Evolutionary conservation across 805 yeast species (phyloP), one percentile per base, ranked within the genome.

Genomic region (Starmerella lactis-condensi): DNA sequence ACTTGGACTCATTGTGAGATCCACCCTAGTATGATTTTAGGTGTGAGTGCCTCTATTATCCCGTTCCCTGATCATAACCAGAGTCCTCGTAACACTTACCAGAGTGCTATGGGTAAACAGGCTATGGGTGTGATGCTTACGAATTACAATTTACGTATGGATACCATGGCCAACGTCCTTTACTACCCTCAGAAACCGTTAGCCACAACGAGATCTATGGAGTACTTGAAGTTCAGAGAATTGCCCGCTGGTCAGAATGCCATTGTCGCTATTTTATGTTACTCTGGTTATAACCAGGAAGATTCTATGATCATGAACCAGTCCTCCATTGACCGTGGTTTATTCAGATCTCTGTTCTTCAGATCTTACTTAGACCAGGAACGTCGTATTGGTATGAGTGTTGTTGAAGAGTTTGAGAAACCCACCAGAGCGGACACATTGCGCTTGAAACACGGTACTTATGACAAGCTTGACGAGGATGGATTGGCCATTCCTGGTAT

Each of bases 271-370:
- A 89, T 89, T 65, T 70, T 92, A 26, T 89, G 98, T 68, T 89
- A 89, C 59, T 78, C 93, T 25, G 98, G 98, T 51, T 89, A 89
- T 59, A 89, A 89, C 58, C 98, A 89, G 65, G 98, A 89, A 75
- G 98, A 89, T 75, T 89, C 98, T 25, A 81, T 89, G 89, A 89
- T 89, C 62, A 89, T 89, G 98, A 89, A 89, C 56, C 98, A 89
- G 62, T 75, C 93, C 8, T 78, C 93, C 22, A 89, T 89, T 52
- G 98, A 89, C 57, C 67, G 96, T 50, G 98, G 98, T 34, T 62
- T 89, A 47, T 89, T 89, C 65, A 66, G 99, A 58, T 82, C 95
- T 8, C 64, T 89, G 51, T 89, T 85, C 61, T 89, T 83, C 65
- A 69, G 98, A 56, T 79, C 96, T 2, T 89, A 89, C 55, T 83